Percentiles rank a stretch among this genome's conserved stretches.
phyloP scores from a whole-genome alignment of 768 basidiomycete genomes.

The Suillus brevipes region DNA sequence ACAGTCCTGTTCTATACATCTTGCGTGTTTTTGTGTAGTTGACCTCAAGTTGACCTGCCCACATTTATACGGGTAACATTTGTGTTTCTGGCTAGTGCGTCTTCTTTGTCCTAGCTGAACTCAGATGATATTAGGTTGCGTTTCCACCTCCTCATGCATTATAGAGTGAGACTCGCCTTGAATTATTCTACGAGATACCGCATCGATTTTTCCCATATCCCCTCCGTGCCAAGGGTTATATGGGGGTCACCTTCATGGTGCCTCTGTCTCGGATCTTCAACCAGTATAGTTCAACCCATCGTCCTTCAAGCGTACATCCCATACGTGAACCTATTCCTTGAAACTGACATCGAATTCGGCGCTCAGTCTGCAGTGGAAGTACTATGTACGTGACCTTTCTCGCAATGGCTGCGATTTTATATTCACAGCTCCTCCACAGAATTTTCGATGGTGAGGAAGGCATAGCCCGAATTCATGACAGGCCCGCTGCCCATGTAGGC shows the following conservation, averaged over 20 bases:
- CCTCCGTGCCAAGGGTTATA: constrained; percentile 41
- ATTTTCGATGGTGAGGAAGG: constrained; percentile 17
- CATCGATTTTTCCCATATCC: constrained; percentile 42
- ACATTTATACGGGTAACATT: too few relatives aligned
- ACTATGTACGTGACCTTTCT: constrained; percentile 34
- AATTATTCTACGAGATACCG: constrained; percentile 30
- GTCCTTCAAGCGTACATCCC: constrained; percentile 28
- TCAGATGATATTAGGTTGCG: constrained; percentile 27
- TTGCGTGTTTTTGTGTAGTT: constrained; percentile 19
- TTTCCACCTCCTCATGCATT: constrained; percentile 43
- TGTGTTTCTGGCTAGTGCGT: background rate
- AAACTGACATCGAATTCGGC: constrained; percentile 1
- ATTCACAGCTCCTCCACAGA: constrained; percentile 5
- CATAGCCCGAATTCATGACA: constrained; percentile 1
- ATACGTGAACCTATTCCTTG: background rate
- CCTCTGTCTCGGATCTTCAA: constrained; percentile 45
- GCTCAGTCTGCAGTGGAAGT: constrained; percentile 44
- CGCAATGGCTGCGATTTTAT: background rate
- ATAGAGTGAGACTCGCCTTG: constrained; percentile 8
- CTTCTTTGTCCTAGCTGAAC: constrained; percentile 1
- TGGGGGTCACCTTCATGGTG: constrained; percentile 39
- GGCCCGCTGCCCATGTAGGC: constrained; percentile 1
- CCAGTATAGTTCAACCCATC: constrained; percentile 40
- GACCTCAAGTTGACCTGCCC: background rate
- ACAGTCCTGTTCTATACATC: constrained; percentile 34